Base-by-base conservation (phyloP, 805 yeast species). In the Kazachstania kunashirensis region DNA sequence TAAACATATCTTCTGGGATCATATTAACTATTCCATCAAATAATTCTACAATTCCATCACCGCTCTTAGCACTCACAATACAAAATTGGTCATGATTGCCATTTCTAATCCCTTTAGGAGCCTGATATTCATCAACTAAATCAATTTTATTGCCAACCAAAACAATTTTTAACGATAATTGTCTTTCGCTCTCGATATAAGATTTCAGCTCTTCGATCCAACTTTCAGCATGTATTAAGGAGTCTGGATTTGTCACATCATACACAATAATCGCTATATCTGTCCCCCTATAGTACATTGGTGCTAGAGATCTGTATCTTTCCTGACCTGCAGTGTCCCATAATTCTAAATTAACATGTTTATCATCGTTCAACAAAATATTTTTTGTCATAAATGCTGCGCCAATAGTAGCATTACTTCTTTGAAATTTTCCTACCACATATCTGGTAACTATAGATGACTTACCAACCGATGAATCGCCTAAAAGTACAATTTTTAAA, bases 241-340 rank as follows among this genome's bases (percentile, higher is more conserved):
- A 78, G 0, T 76, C 64, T 27, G 70, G 71, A 45, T 73, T 76
- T 1, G 88, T 79, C 37, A 82, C 74, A 54, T 82, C 94, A 52
- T 75, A 82, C 2, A 81, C 89, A 13, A 84, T 79, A 28, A 82
- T 59, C 0, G 94, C 92, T 24, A 84, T 81, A 56, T 82, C 80
- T 19, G 88, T 82, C 50, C 79, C 79, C 47, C 94, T 59, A 56
- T 82, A 82, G 59, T 82, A 82, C 86, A 82, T 82, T 21, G 89
- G 86, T 4, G 89, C 84, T 45, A 82, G 62, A 0, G 84, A 75
- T 44, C 80, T 70, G 50, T 81, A 82, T 38, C 94, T 62, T 50
- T 82, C 92, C 55, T 82, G 92, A 6, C 94, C 92, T 0, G 89
- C 88, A 2, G 89, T 81, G 53, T 82, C 94, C 94, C 92, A 82